Base-by-base conservation (phyloP, 2,329 filamentous ascomycete genomes). In the Capronia coronata region DNA sequence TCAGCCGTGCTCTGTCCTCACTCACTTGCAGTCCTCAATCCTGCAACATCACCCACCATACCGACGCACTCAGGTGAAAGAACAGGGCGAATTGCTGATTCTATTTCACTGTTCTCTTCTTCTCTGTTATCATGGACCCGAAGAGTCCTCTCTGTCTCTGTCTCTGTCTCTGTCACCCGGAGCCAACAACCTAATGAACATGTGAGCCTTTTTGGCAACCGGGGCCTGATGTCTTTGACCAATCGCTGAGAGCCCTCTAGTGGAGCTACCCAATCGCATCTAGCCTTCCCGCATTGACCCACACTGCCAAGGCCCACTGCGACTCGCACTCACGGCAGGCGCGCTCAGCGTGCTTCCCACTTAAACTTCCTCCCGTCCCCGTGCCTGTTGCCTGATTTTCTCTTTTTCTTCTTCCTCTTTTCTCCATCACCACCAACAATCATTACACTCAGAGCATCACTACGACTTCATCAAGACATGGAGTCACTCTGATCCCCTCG, bases 401-500 rank as follows among this genome's bases (percentile, higher is more conserved):
- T 49, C 43, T 55, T 49, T 44, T 54, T 46, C 46, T 54, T 45
- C 51, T 43, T 43, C 40, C 43, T 30, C 47, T 46, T 43, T 43
- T 45, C 40, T 32, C 44, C 49, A 52, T 46, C 46, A 48, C 53
- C 48, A 41, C 19, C 4, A 53, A 48, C 49, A 45, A 51, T 49
- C 46, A 46, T 49, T 44, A 27, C 35, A 39, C 42, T 25, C 35
- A 58, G 34, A 55, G 37, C 48, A 57, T 27, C 45, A 56, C 58
- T 44, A 52, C 49, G 56, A 60, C 56, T 58, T 51, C 61, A 61
- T 52, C 60, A 49, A 49, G 46, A 49, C 40, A 66, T 66, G 62
- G 62, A 55, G 61, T 60, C 54, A 56, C 56, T 54, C 55, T 64
- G 58, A 59, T 43, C 39, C 39, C 38, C 51, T 54, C 40, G 23